These are phyloP conservation scores for Monosporascus sp. DNA, from an alignment of 2,329 filamentous ascomycete genomes.

Conservation along the genomic window DNA sequence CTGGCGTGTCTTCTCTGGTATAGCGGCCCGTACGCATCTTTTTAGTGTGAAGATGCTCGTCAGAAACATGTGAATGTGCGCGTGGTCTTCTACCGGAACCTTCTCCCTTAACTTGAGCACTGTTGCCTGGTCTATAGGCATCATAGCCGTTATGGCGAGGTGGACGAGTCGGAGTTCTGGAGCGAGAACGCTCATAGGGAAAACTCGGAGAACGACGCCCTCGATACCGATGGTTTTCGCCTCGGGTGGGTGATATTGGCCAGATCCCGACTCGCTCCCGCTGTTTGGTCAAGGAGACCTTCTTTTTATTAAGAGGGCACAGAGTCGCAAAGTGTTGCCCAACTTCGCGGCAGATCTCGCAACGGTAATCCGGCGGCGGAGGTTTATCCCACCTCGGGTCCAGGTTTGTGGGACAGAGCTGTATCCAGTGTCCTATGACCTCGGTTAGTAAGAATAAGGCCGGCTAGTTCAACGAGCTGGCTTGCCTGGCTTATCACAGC, in stretches of 20 bases:
- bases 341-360: slow-evolving; percentile 26
- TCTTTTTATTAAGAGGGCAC: slow-evolving; percentile 30
- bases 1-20: neutral
- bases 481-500: slow-evolving; percentile 27
- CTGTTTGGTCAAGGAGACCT: slow-evolving; percentile 27
- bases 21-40: slow-evolving; percentile 5
- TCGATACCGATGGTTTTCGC: slow-evolving; percentile 1
- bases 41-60: slow-evolving; percentile 12
- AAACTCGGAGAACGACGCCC: slow-evolving; percentile 9
- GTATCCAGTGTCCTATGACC: slow-evolving; percentile 32
- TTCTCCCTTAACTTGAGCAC: slow-evolving; percentile 1
- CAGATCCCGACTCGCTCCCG: slow-evolving; percentile 16
- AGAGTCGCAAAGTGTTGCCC: slow-evolving; percentile 31
- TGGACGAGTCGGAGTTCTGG: slow-evolving; percentile 1
- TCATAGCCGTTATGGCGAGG: slow-evolving; percentile 1
- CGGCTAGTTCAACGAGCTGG: neutral
- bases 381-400: slow-evolving; percentile 30
- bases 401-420: slow-evolving; percentile 37
- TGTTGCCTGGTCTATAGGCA: slow-evolving; percentile 6
- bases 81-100: neutral
- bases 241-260: neutral
- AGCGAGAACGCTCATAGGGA: slow-evolving; percentile 4
- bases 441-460: slow-evolving; percentile 4
- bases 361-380: slow-evolving; percentile 27
- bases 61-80: neutral